phyloP scores from a whole-genome alignment of 192 early-diverging fungal species.

The Umbelopsis sp. region DNA sequence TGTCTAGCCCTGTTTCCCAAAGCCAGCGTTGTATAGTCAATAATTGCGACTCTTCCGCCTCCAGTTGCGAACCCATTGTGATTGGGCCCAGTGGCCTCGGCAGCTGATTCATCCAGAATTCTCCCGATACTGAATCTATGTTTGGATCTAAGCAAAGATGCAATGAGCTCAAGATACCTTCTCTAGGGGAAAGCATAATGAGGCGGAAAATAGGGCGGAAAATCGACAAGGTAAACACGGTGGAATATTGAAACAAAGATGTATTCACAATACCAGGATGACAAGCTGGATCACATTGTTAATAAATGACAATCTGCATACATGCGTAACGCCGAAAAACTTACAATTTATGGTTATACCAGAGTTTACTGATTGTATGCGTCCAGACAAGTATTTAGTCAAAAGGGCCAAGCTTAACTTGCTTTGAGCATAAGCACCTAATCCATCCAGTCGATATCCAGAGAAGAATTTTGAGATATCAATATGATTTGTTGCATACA shows the following conservation, averaged over 20 bases:
- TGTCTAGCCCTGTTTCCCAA: background rate
- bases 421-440: background rate
- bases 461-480: constrained; percentile 1
- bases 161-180: background rate
- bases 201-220: background rate
- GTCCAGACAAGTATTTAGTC: background rate
- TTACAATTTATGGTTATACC: background rate
- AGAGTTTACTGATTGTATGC: background rate
- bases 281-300: background rate
- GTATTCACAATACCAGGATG: constrained; percentile 2
- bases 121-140: background rate
- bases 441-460: background rate
- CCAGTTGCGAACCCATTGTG: background rate
- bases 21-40: background rate
- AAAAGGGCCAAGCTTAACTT: background rate
- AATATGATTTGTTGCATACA: background rate
- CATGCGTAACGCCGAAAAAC: background rate
- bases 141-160: background rate
- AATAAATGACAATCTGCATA: background rate
- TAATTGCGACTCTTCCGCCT: background rate
- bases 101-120: background rate
- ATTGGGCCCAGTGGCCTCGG: background rate
- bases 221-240: background rate
- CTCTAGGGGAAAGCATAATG: constrained; percentile 1
- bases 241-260: constrained; percentile 7